These are phyloP conservation scores for Linnemannia zychae DNA, from an alignment of 192 early-diverging fungal genomes.

Conservation along the genomic window DNA sequence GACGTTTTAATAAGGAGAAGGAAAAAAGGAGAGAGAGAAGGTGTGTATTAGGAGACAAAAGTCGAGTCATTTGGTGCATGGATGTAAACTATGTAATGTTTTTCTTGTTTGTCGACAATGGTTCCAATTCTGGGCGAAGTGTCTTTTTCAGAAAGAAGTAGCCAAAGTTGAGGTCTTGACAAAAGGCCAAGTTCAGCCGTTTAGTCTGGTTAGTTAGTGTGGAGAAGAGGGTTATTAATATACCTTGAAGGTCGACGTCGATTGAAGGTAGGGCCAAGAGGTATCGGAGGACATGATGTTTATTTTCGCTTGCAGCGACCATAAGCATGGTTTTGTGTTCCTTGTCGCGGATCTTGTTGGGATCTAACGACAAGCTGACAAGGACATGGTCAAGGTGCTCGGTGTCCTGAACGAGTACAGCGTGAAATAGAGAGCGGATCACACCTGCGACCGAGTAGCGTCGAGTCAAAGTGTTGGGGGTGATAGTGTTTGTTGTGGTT, in stretches of 20 bases:
- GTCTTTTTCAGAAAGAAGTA: background rate
- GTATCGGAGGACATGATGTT: constrained; percentile 42
- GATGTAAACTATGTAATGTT: constrained; percentile 4
- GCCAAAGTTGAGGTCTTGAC: background rate
- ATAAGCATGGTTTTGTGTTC: constrained; percentile 60
- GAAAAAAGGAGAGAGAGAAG: background rate
- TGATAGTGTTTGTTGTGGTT: constrained; percentile 29
- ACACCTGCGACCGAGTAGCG: constrained; percentile 43
- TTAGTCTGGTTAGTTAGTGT: background rate
- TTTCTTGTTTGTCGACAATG: background rate
- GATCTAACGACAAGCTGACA: constrained; percentile 36
- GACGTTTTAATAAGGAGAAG: background rate
- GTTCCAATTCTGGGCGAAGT: background rate
- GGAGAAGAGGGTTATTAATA: background rate
- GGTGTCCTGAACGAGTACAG: constrained; percentile 55
- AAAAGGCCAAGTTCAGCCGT: background rate
- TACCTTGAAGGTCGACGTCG: constrained; percentile 52
- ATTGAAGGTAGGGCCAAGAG: constrained; percentile 32
- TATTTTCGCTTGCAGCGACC: constrained; percentile 59
- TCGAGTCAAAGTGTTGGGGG: constrained; percentile 13
- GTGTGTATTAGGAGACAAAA: background rate
- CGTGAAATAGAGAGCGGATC: constrained; percentile 56
- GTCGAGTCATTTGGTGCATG: background rate
- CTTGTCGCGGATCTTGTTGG: constrained; percentile 48
- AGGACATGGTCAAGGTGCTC: constrained; percentile 56